Base-by-base conservation (phyloP, 805 yeast species). In the Debaryomyces prosopidis region DNA sequence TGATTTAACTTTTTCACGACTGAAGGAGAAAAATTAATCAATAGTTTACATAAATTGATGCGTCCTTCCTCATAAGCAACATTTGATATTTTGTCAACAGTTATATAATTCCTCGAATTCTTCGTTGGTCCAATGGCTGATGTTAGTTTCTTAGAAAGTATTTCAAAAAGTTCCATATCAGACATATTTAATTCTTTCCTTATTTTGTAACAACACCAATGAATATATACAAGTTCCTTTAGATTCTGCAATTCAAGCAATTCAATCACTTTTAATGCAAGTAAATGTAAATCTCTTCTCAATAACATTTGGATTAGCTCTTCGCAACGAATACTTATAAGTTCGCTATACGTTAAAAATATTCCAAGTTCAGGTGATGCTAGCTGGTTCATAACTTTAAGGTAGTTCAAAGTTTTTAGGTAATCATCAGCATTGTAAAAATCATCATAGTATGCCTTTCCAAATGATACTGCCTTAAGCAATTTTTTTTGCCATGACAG, bases 61-160 rank as follows among this genome's bases (percentile, higher is more conserved):
- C 98, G 72, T 1, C 98, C 98, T 63, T 92, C 97, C 55, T 85
- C 84, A 54, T 77, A 79, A 1, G 96, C 94, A 14, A 79, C 73
- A 7, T 73, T 68, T 0, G 89, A 82, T 20, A 89, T 79, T 20
- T 74, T 69, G 5, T 79, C 77, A 48, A 80, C 83, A 0, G 90
- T 73, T 7, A 69, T 49, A 17, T 50, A 50, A 15, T 84, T 75
- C 3, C 33, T 30, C 16, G 75, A 73, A 14, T 27, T 17, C n/a
- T 17, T 36, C 17, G 19, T 40, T 39, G 5, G 44, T 39, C 46
- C 42, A 9, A 51, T 45, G 3, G 58, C 56, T 1, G 66, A 51
- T 3, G 50, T 54, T 12, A 89, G 66, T 44, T 79, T 78, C 7
- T 71, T 65, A 5, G 77, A 58, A 0, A 92, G 70, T 0, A 66